Evolutionary conservation across 164 flowering plant genomes (phyloP), one percentile per base, ranked within the genome.

Genomic region (Protea cynaroides): DNA sequence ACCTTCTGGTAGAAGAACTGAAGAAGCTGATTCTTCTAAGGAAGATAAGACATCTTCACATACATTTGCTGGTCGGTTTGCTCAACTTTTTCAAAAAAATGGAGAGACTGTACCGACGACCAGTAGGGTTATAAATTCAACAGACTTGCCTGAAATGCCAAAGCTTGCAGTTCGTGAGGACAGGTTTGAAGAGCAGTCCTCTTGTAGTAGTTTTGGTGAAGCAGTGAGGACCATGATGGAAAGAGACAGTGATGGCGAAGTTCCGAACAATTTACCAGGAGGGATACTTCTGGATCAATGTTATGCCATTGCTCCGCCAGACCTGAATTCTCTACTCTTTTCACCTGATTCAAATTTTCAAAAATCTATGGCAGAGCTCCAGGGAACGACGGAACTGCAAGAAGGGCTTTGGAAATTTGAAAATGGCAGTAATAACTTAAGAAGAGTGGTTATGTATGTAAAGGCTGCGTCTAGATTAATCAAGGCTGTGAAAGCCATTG

Each of bases 401-500:
- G 43, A 78, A 51, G 91, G 89, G 37, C 82, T 80, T 36, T 94
- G 98, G 98, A 83, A 66, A 56, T 71, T 85, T 76, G 94, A 87
- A 53, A 82, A 79, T 70, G 82, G 72, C 25, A 84, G 78, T 46
- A 85, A 77, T 43, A 83, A 25, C 65, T 76, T 86, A 49, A 87
- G 82, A 78, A 82, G 98, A 77, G 78, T 76, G 34, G 70, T 85
- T 59, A 78, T 82, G 60, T 94, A 80, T 61, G 59, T 80, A 38
- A 91, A 85, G 70, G 88, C 93, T 60, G 75, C 98, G 34, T 73
- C 83, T 51, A 89, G 74, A 73, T 59, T 94, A 68, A 65, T 86
- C 49, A 90, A 84, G 76, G 94, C 98, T 61, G 83, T 82, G 56
- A 94, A 82, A 81, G 90, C 83, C 40, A 80, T 77, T n/a, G 98